Evolutionary conservation across 106 monocot species (phyloP).

Genomic region (Gastrodia elata): DNA sequence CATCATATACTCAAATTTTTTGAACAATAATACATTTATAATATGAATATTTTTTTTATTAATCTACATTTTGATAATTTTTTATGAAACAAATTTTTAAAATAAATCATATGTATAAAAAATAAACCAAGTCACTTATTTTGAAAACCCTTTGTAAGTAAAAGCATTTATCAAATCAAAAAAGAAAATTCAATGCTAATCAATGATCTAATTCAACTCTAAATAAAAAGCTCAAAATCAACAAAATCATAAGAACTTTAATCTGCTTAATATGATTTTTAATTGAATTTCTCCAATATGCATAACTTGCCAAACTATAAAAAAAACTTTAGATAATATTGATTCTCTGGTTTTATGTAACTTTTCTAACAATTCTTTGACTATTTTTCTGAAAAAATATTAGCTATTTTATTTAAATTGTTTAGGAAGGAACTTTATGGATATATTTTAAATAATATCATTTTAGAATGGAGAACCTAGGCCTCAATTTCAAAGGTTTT

Average conservation of each 20-base stretch:
- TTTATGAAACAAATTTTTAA: neutral
- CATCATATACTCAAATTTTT: neutral
- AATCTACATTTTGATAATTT: neutral
- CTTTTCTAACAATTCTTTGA: neutral
- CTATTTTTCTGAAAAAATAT: no score
- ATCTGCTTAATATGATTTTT: neutral
- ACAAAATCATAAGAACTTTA: neutral
- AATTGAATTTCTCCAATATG: no score
- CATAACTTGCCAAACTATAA: no score
- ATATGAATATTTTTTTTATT: neutral
- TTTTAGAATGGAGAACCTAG: no score
- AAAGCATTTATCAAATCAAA: neutral
- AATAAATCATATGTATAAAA: neutral
- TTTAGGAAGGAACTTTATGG: no score
- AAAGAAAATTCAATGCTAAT: neutral
- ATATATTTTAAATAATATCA: no score
- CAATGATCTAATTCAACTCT: neutral
- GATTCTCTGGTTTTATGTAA: neutral
- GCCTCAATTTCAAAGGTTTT: neutral
- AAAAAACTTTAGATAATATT: neutral
- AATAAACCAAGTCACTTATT: neutral
- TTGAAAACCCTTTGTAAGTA: neutral
- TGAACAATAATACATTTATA: neutral
- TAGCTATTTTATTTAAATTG: no score
- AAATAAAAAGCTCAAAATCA: neutral